Conservation (phyloP, 352 stramenopile species). For the Pseudoperonospora humuli region DNA sequence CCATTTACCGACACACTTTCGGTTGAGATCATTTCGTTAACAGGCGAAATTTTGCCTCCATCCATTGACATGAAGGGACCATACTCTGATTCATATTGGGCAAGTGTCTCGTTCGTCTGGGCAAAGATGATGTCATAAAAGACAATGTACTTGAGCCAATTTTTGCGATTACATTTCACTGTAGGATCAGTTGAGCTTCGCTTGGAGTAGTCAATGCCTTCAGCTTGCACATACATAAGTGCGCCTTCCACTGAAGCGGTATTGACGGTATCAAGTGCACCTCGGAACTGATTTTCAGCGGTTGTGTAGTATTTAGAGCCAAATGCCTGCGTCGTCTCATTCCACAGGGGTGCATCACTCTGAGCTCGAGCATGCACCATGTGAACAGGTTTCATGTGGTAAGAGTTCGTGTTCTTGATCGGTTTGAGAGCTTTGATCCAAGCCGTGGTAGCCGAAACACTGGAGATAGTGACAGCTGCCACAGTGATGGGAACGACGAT, state of each 20-base stretch:
- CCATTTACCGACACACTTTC: too few species aligned
- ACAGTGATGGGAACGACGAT: too few species aligned
- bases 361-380: conserved; percentile 41
- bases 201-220: conserved; percentile 68
- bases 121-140: conserved; percentile 59
- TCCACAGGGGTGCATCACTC: conserved; percentile 32
- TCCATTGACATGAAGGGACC: conserved; percentile 55
- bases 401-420: too few species aligned
- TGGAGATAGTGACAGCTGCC: too few species aligned
- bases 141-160: conserved; percentile 59
- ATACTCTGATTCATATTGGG: conserved; percentile 37
- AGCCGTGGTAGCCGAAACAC: too few species aligned
- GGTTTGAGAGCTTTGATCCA: too few species aligned
- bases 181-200: conserved; percentile 7
- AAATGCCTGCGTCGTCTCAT: conserved; percentile 7
- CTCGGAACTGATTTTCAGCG: conserved; percentile 21
- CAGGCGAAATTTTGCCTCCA: conserved; percentile 26
- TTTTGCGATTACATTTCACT: conserved; percentile 49
- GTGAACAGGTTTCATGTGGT: conserved; percentile 27
- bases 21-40: too few species aligned
- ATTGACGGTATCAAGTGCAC: conserved; percentile 64
- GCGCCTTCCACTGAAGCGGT: conserved; percentile 64
- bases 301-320: conserved; percentile 17
- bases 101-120: conserved; percentile 37
- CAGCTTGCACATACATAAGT: conserved; percentile 75